A percentile compares a stretch with the other conserved stretches of the same genome.
These are phyloP conservation scores for Arabidopsis suecica DNA, from an alignment of 345 rosid species.

Conservation along the genomic window DNA sequence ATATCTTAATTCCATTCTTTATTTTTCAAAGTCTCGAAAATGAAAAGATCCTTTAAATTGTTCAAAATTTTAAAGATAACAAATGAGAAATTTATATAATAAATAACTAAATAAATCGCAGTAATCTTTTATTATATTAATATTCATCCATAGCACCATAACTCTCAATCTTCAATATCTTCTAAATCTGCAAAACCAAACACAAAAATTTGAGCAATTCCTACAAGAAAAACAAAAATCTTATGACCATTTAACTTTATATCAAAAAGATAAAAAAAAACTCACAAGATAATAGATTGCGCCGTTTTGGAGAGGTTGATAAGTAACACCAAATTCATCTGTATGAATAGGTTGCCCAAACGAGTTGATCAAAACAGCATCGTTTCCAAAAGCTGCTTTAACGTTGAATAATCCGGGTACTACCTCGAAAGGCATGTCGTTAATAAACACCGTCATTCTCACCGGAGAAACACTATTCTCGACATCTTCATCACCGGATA, in stretches of 20 bases:
- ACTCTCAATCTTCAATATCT: conserved; percentile 4
- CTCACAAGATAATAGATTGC: conserved; percentile 73
- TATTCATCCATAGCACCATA: neutral
- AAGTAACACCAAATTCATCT: conserved; percentile 79
- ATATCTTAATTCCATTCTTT: neutral
- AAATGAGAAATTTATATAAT: neutral
- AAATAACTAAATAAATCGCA: conserved; percentile 5
- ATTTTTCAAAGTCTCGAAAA: conserved; percentile 15
- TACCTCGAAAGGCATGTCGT: conserved; percentile 77
- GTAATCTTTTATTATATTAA: neutral
- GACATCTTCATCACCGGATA: neutral
- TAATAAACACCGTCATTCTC: conserved; percentile 74
- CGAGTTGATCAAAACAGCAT: conserved; percentile 69
- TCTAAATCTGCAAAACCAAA: conserved; percentile 42
- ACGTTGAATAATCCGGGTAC: conserved; percentile 69
- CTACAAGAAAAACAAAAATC: neutral
- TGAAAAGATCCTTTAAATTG: neutral
- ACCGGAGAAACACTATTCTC: conserved; percentile 24
- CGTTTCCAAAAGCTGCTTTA: conserved; percentile 80
- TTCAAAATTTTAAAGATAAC: neutral
- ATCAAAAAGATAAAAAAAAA: neutral
- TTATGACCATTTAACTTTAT: neutral
- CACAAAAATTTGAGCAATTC: neutral
- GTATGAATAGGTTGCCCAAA: conserved; percentile 79
- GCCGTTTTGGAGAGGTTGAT: conserved; percentile 80